phyloP scores from a whole-genome alignment of 805 yeast species.

The Candida pseudofarinosa region DNA sequence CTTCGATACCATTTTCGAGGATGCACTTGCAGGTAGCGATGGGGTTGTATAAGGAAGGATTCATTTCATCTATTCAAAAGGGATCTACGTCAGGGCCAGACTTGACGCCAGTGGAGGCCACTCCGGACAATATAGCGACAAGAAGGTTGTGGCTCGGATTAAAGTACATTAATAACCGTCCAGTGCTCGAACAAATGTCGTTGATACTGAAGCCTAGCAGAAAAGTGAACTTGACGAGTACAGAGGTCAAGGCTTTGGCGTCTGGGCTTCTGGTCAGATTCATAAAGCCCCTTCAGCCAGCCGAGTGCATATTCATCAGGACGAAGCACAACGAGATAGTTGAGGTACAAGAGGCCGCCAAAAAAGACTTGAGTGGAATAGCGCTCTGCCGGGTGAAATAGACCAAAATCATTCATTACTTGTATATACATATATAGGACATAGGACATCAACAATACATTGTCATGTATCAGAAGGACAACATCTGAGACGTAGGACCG shows the following conservation, averaged over 20 bases:
- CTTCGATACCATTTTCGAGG: conserved; percentile 79
- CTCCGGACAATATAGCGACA: conserved; percentile 81
- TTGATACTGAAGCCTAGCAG: conserved; percentile 84
- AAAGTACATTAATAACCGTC: conserved; percentile 76
- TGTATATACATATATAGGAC: conserved; percentile 8
- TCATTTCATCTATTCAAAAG: conserved; percentile 74
- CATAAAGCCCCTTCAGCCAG: conserved; percentile 80
- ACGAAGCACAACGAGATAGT: conserved; percentile 46
- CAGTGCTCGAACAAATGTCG: conserved; percentile 69
- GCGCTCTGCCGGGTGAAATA: conserved; percentile 72
- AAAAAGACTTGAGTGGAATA: conserved; percentile 67
- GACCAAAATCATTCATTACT: conserved; percentile 1
- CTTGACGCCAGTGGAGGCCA: conserved; percentile 62
- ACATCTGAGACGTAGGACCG: conserved; percentile 45
- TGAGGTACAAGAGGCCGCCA: conserved; percentile 84
- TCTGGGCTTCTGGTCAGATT: conserved; percentile 72
- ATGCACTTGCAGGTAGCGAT: conserved; percentile 79
- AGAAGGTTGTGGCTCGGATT: conserved; percentile 90
- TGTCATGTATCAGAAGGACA: conserved; percentile 17
- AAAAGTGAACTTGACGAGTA: conserved; percentile 56
- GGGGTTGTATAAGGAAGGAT: conserved; percentile 87
- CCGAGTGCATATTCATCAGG: conserved; percentile 76
- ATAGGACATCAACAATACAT: background rate
- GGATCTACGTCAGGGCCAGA: conserved; percentile 90
- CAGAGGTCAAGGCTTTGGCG: conserved; percentile 69